These are phyloP conservation scores for Pseudogymnoascus pannorum DNA, from an alignment of 2,329 filamentous ascomycete genomes.

Conservation along the genomic window DNA sequence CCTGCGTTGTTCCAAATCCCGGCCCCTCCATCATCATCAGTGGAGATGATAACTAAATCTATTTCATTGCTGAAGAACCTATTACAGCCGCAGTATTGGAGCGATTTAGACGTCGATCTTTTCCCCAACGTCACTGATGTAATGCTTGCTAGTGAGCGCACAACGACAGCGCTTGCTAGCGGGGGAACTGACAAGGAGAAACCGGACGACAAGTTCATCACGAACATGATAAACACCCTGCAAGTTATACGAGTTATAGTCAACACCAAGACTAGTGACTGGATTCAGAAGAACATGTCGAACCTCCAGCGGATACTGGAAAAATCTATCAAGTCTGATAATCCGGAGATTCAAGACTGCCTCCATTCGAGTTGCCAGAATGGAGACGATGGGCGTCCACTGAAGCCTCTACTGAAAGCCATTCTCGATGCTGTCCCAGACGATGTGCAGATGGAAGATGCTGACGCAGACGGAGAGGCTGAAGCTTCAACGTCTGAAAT, in stretches of 20 bases:
- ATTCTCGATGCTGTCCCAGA: constrained; percentile 86
- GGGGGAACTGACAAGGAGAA: constrained; percentile 54
- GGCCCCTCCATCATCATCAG: constrained; percentile 46
- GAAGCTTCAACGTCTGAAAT: constrained; percentile 83
- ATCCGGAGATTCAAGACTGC: constrained; percentile 88
- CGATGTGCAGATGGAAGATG: constrained; percentile 64
- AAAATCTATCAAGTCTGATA: constrained; percentile 80
- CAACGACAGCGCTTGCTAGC: constrained; percentile 49
- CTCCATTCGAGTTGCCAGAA: constrained; percentile 68
- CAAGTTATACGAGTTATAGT: constrained; percentile 87
- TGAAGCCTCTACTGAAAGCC: constrained; percentile 70
- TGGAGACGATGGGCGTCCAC: constrained; percentile 55
- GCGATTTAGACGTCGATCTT: constrained; percentile 82
- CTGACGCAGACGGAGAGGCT: constrained; percentile 75
- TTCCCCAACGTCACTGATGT: constrained; percentile 86
- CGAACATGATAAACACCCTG: constrained; percentile 85
- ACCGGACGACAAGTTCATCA: constrained; percentile 75
- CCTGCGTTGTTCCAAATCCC: constrained; percentile 37
- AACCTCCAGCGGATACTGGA: constrained; percentile 82
- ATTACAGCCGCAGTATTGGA: constrained; percentile 82
- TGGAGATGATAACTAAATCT: constrained; percentile 80
- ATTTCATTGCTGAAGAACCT: constrained; percentile 76
- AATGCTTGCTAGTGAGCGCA: constrained; percentile 76
- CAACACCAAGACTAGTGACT: constrained; percentile 81
- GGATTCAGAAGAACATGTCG: constrained; percentile 73